Percentiles rank a stretch among this genome's conserved stretches.
phyloP scores from a whole-genome alignment of 345 rosid genomes.

The Trapa bicornis region DNA sequence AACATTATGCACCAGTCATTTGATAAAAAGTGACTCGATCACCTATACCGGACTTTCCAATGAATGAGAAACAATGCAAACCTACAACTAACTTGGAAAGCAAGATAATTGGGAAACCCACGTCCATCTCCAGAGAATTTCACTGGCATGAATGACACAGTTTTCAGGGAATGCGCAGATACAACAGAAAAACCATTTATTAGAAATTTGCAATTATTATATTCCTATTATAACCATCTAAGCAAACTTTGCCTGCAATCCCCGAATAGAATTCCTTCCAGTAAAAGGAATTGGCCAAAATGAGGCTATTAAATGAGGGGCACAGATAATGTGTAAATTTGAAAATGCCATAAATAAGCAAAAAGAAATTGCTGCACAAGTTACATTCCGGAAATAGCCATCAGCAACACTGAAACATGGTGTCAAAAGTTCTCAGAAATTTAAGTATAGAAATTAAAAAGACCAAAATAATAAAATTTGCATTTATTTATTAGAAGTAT shows the following conservation, averaged over 20 bases:
- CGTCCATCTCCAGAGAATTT: not conserved
- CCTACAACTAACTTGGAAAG: not conserved
- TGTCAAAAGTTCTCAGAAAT: not conserved
- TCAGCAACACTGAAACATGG: too few relatives aligned
- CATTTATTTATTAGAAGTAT: too few relatives aligned
- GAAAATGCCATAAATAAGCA: not conserved
- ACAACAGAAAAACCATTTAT: not conserved
- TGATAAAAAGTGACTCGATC: not conserved
- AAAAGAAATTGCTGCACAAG: not conserved
- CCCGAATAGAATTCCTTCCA: not conserved
- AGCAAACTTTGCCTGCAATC: not conserved
- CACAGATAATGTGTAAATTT: not conserved
- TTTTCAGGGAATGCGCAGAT: not conserved
- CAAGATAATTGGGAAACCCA: not conserved
- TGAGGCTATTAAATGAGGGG: not conserved
- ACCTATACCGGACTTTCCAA: not conserved
- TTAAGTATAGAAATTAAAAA: not conserved
- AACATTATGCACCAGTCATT: not conserved
- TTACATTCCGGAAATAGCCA: not conserved
- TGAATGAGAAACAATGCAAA: not conserved
- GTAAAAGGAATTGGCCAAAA: not conserved
- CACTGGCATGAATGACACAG: not conserved
- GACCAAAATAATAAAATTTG: not conserved
- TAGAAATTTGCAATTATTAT: not conserved
- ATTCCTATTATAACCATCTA: not conserved